Evolutionary conservation across 2,329 filamentous ascomycete genomes (phyloP).

Genomic region (Phaeophleospora eucalypticola): DNA sequence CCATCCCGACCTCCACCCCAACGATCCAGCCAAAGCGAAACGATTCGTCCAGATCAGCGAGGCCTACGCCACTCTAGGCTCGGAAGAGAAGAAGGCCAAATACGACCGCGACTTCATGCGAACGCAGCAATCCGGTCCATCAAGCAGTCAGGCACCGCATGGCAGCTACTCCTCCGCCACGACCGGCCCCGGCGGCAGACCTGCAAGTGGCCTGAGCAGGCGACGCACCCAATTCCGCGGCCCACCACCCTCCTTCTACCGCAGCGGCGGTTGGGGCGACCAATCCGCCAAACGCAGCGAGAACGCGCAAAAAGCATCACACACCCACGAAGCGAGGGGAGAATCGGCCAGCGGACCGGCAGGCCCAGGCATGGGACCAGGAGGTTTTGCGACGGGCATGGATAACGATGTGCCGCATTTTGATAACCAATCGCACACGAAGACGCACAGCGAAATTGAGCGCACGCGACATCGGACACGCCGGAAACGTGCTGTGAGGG

Average conservation of each 20-base stretch:
- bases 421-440: slow-evolving; percentile 66
- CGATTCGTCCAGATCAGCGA: slow-evolving; percentile 56
- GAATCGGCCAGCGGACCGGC: slow-evolving; percentile 15
- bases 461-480: slow-evolving; percentile 22
- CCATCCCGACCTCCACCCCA: slow-evolving; percentile 86
- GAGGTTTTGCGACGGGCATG: slow-evolving; percentile 57
- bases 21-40: slow-evolving; percentile 65
- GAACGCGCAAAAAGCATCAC: slow-evolving; percentile 34
- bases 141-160: slow-evolving; percentile 51
- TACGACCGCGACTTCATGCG: slow-evolving; percentile 72
- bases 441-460: slow-evolving; percentile 63
- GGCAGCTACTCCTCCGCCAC: slow-evolving; percentile 50
- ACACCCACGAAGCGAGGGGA: slow-evolving; percentile 25
- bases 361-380: slow-evolving; percentile 29
- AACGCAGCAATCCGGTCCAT: slow-evolving; percentile 26
- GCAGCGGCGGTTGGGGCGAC: slow-evolving; percentile 71
- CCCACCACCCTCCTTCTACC: slow-evolving; percentile 85
- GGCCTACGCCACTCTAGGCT: slow-evolving; percentile 31
- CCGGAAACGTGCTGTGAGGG: slow-evolving; percentile 15
- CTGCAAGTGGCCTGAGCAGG: slow-evolving; percentile 75
- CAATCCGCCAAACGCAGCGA: slow-evolving; percentile 57
- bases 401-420: slow-evolving; percentile 69
- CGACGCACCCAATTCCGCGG: slow-evolving; percentile 73
- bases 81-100: slow-evolving; percentile 66
- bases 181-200: slow-evolving; percentile 63